Percentiles rank a stretch among this genome's conserved stretches.
phyloP scores from a whole-genome alignment of 768 basidiomycete genomes.

The Tubosaeta sp. region DNA sequence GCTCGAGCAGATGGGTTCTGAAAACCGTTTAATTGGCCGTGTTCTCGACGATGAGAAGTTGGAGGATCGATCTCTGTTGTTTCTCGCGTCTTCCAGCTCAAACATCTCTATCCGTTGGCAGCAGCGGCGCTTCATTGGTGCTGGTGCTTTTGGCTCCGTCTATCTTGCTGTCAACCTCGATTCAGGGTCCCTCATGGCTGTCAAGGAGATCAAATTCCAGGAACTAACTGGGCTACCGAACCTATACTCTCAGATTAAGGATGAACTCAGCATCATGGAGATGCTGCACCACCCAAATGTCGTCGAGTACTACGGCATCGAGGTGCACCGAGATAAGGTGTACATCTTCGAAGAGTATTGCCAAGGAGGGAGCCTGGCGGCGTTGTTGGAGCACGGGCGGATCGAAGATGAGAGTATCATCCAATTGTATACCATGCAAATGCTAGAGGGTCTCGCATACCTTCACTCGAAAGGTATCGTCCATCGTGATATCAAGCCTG shows the following conservation, averaged over 20 bases:
- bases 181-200: slow-evolving; percentile 94
- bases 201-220: slow-evolving; percentile 98
- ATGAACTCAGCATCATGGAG: slow-evolving; percentile 97
- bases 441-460: slow-evolving; percentile 92
- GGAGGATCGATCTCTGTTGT: slow-evolving; percentile 91
- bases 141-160: slow-evolving; percentile 99
- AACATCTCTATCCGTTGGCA: slow-evolving; percentile 98
- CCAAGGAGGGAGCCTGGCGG: slow-evolving; percentile 88
- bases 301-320: slow-evolving; percentile 98
- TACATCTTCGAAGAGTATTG: slow-evolving; percentile 99
- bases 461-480: slow-evolving; percentile 90
- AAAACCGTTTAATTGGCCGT: slow-evolving; percentile 79
- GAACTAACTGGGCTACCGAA: slow-evolving; percentile 86
- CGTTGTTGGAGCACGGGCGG: slow-evolving; percentile 84
- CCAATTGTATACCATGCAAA: slow-evolving; percentile 94
- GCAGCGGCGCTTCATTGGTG: slow-evolving; percentile 95
- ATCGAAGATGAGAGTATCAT: slow-evolving; percentile 97
- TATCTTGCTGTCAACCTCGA: slow-evolving; percentile 97
- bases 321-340: slow-evolving; percentile 97
- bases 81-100: slow-evolving; percentile 92
- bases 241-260: slow-evolving; percentile 88
- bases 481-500: slow-evolving; percentile 97
- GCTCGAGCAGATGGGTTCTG: slow-evolving; percentile 55
- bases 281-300: slow-evolving; percentile 97
- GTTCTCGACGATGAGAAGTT: slow-evolving; percentile 91